These are phyloP conservation scores for Phaseolus lunatus DNA, from an alignment of 306 rosid genomes.

Conservation along the genomic window DNA sequence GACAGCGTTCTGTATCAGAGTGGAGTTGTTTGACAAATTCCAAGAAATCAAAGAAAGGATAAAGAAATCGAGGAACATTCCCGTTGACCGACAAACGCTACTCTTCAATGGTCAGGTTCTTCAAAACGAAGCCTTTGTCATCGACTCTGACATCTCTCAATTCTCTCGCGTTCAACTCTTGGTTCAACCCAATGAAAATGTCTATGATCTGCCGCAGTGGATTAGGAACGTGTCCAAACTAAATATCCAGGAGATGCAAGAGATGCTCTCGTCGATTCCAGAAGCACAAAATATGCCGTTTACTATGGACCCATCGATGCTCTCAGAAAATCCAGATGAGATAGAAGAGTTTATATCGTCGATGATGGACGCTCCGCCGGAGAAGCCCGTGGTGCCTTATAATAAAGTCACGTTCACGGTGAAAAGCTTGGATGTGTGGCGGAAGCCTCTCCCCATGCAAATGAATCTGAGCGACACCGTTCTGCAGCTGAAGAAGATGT, in stretches of 20 bases:
- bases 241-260: not conserved
- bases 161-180: not conserved
- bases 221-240: not conserved
- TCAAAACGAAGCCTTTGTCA: not conserved
- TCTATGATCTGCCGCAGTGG: not conserved
- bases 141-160: not conserved
- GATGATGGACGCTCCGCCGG: too few relatives aligned
- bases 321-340: too few relatives aligned
- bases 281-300: too few relatives aligned
- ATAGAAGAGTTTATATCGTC: too few relatives aligned
- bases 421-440: too few relatives aligned
- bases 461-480: not conserved
- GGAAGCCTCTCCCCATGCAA: not conserved
- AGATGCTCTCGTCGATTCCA: not conserved
- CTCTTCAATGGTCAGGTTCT: conserved; percentile 65
- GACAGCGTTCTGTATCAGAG: conserved; percentile 51
- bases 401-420: not conserved
- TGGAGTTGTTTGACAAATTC: conserved; percentile 58
- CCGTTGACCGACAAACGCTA: conserved; percentile 57
- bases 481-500: conserved; percentile 2
- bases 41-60: conserved; percentile 69
- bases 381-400: not conserved
- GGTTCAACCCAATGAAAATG: not conserved
- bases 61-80: conserved; percentile 48
- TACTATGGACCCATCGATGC: too few relatives aligned